Conservation (phyloP, 495 filamentous ascomycete species). For the Haplographium delicatum region DNA sequence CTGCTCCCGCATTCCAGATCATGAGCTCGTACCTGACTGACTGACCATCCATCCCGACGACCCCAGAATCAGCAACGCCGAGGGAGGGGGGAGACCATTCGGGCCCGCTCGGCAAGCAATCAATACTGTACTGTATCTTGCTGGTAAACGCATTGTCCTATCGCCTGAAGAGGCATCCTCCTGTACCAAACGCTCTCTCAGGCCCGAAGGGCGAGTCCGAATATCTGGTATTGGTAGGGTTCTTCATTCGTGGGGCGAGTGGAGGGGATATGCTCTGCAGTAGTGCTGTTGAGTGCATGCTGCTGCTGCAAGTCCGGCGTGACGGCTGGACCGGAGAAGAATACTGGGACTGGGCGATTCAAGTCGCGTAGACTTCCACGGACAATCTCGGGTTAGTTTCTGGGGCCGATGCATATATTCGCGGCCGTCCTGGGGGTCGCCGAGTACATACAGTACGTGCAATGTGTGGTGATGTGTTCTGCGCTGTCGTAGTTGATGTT, state of each 20-base stretch:
- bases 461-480: background rate
- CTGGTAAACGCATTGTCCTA: conserved; percentile 9
- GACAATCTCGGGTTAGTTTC: background rate
- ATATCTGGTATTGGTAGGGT: conserved; percentile 4
- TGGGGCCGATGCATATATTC: conserved; percentile 6
- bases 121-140: background rate
- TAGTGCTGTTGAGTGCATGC: conserved; percentile 7
- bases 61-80: conserved; percentile 2
- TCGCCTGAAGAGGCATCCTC: conserved; percentile 1
- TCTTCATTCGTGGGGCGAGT: conserved; percentile 6
- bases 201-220: conserved; percentile 1
- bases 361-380: background rate
- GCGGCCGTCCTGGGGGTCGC: background rate
- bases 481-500: no score
- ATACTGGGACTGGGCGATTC: background rate
- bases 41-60: background rate
- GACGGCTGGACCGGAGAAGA: background rate
- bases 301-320: conserved; percentile 4
- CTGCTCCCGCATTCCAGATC: background rate
- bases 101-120: background rate
- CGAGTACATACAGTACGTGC: conserved; percentile 2
- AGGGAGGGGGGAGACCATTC: conserved; percentile 7
- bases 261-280: conserved; percentile 15
- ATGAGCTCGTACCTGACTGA: conserved; percentile 4
- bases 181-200: background rate